Percentiles rank a stretch among this genome's conserved stretches.
Evolutionary conservation across 805 yeast species (phyloP).

Genomic region (Komagataella pastoris): DNA sequence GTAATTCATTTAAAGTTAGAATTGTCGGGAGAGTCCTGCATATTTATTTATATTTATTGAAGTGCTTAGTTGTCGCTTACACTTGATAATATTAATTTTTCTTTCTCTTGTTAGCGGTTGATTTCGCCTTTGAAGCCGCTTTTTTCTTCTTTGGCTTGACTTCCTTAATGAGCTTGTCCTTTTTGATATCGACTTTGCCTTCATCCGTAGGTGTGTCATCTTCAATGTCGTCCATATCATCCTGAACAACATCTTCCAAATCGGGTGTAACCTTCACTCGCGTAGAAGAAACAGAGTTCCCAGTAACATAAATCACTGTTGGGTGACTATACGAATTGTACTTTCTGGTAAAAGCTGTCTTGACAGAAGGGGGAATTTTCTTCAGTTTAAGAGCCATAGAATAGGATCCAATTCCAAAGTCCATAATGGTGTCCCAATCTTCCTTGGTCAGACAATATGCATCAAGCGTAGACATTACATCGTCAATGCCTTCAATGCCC

Average conservation of each 20-base stretch:
- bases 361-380: conserved; percentile 62
- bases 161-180: conserved; percentile 52
- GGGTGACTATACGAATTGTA: conserved; percentile 77
- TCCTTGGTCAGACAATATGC: conserved; percentile 75
- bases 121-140: conserved; percentile 4
- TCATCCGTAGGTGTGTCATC: conserved; percentile 28
- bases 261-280: conserved; percentile 34
- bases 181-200: conserved; percentile 34
- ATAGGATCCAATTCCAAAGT: conserved; percentile 59
- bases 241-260: conserved; percentile 59
- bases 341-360: conserved; percentile 74
- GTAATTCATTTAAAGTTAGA: not conserved
- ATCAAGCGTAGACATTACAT: conserved; percentile 66
- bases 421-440: conserved; percentile 85
- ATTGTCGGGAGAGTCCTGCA: not conserved
- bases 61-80: not conserved
- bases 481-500: conserved; percentile 52
- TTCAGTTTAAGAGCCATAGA: conserved; percentile 32
- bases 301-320: conserved; percentile 67
- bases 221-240: conserved; percentile 27
- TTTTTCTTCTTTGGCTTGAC: conserved; percentile 17
- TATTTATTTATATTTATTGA: no score
- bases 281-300: conserved; percentile 35
- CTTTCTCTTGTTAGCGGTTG: conserved; percentile 1
- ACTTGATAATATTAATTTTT: conserved; percentile 2